These are phyloP conservation scores for Ogataea trehalophila DNA, from an alignment of 805 yeast species.

Conservation along the genomic window DNA sequence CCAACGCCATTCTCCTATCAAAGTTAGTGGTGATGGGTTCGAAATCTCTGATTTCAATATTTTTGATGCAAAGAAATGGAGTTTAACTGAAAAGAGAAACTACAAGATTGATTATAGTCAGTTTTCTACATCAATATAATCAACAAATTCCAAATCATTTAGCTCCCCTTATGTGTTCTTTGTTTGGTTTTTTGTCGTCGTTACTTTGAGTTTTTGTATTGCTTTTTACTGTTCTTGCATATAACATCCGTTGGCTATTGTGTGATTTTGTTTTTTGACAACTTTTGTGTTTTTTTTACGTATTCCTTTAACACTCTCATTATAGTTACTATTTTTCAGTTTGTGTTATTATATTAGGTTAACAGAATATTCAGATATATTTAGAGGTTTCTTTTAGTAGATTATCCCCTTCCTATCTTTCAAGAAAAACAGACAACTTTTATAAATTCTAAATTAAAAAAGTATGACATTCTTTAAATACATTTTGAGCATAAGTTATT, in stretches of 20 bases:
- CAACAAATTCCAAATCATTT: neutral
- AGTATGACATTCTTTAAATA: too few species aligned
- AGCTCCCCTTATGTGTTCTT: neutral
- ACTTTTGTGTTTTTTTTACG: neutral
- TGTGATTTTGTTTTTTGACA: neutral
- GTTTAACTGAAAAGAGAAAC: slow-evolving; percentile 36
- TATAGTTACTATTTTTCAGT: too few species aligned
- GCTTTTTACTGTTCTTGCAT: neutral
- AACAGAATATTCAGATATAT: too few species aligned
- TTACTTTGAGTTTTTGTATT: neutral
- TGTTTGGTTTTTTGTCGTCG: neutral
- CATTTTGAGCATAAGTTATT: neutral
- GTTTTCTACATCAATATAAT: slow-evolving; percentile 7
- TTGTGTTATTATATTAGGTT: too few species aligned
- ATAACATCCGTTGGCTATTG: neutral
- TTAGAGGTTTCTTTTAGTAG: too few species aligned
- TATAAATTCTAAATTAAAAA: too few species aligned
- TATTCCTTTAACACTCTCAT: neutral
- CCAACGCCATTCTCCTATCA: slow-evolving; percentile 35
- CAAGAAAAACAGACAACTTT: too few species aligned
- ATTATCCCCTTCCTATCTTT: too few species aligned
- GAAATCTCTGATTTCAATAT: slow-evolving; percentile 40
- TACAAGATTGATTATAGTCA: slow-evolving; percentile 34
- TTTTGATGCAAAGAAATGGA: slow-evolving; percentile 41
- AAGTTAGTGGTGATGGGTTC: slow-evolving; percentile 34